Evolutionary conservation across 2,329 filamentous ascomycete species (phyloP), one percentile per base, ranked within the genome.

Genomic region (Fusarium sambucinum): DNA sequence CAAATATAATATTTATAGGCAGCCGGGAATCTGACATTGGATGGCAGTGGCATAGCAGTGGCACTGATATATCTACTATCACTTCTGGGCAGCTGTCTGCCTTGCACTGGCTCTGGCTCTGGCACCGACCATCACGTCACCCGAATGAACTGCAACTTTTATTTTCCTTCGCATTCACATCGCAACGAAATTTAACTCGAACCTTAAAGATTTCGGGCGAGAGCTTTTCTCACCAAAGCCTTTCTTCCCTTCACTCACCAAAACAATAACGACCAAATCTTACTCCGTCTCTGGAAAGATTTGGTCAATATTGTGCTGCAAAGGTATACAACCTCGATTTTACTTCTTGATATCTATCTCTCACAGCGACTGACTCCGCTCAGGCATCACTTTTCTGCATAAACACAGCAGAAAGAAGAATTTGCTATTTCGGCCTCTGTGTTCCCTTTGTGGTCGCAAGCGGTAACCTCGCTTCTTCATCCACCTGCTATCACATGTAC

Each of bases 381-480:
- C 29, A 32, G 21, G 17, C 27, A 44, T 14, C 7, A 10, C 11
- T 16, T 33, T 17, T 30, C 16, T 37, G 16, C 19, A 23, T 21
- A 37, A 17, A 27, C 32, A 25, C 25, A 16, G 13, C 46, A 47
- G 23, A 30, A 27, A 45, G 10, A n/a, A 44, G 14, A 17, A 9
- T n/a, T 30, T 37, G 27, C 21, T 21, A 50, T 41, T 27, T 45
- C 41, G 21, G 41, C 45, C 44, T 46, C 35, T 69, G 63, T 70
- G 53, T 35, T 50, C 48, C 60, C 32, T 51, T 30, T 57, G 54
- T 46, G 52, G 61, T 35, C 51, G 57, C 54, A 55, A 60, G 55
- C 59, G 45, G 56, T 53, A 59, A 51, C 52, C 59, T 72, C 62
- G 57, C 60, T 68, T 70, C 68, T 63, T 64, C 67, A 42, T 41